Conservation (phyloP, 2,329 filamentous ascomycete genomes). For the Botrytis medusae region DNA sequence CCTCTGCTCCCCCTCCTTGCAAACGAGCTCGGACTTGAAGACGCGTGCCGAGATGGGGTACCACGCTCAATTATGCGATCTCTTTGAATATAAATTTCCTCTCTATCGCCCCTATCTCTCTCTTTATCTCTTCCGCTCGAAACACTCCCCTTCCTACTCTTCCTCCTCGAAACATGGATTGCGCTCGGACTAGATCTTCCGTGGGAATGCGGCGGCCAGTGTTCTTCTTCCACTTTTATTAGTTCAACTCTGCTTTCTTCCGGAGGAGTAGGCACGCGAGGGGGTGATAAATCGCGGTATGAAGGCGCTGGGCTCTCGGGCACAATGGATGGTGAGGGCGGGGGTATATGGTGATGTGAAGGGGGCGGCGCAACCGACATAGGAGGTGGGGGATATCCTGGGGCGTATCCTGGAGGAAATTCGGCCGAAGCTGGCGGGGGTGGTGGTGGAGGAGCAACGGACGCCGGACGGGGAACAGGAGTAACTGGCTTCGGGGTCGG, state of each 20-base stretch:
- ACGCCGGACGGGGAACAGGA: neutral
- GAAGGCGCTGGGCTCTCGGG: neutral
- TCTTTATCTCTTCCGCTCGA: neutral
- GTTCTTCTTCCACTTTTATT: slow-evolving; percentile 19
- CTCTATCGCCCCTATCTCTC: neutral
- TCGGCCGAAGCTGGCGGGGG: neutral
- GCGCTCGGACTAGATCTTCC: neutral
- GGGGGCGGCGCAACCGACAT: neutral
- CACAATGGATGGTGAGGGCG: neutral
- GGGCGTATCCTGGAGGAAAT: neutral
- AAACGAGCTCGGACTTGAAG: slow-evolving; percentile 3
- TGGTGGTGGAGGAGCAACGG: neutral
- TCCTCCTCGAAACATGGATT: neutral
- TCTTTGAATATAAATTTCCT: slow-evolving; percentile 12
- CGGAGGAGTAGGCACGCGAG: slow-evolving; percentile 3
- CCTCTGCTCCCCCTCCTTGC: neutral
- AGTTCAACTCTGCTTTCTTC: slow-evolving; percentile 16
- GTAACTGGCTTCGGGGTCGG: neutral
- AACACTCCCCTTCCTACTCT: neutral
- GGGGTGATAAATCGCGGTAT: slow-evolving; percentile 1
- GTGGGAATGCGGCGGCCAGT: slow-evolving; percentile 1
- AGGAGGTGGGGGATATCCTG: neutral
- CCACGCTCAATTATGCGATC: slow-evolving; percentile 17
- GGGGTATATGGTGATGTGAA: neutral
- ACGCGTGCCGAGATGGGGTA: neutral